Evolutionary conservation across 177 flowering plant species (phyloP).

Genomic region (Vitis hybrid): DNA sequence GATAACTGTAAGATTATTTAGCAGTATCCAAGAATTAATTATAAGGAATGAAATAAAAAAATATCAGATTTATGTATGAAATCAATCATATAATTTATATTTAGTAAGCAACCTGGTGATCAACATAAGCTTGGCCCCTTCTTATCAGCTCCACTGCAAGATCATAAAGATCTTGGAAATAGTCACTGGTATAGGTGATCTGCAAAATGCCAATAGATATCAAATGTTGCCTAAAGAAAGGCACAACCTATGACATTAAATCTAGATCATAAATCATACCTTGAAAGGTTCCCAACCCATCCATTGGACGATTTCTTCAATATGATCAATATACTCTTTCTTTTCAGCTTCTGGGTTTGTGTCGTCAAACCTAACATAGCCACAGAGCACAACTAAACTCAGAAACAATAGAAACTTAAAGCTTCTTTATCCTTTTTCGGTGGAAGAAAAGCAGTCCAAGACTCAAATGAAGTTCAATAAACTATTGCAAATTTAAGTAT

Average conservation of each 20-base stretch:
- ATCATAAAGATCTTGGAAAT: slow-evolving; percentile 89
- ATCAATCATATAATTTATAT: no score
- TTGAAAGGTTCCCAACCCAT: slow-evolving; percentile 98
- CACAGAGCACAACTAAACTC: no score
- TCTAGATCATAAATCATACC: slow-evolving; percentile 31
- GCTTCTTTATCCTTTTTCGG: no score
- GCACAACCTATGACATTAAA: not conserved
- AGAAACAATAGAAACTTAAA: no score
- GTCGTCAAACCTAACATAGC: slow-evolving; percentile 73
- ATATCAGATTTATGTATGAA: no score
- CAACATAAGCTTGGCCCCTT: slow-evolving; percentile 94
- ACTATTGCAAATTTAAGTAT: no score
- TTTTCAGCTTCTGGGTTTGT: slow-evolving; percentile 98
- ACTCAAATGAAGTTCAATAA: no score
- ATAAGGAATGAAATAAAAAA: no score
- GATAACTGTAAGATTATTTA: no score
- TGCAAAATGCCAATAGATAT: slow-evolving; percentile 26
- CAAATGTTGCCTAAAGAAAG: not conserved
- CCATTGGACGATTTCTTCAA: slow-evolving; percentile 88
- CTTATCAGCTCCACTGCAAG: slow-evolving; percentile 85
- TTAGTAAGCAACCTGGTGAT: slow-evolving; percentile 81
- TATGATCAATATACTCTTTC: slow-evolving; percentile 95
- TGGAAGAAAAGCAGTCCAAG: no score
- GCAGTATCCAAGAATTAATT: no score
- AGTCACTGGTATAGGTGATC: slow-evolving; percentile 96